Base-by-base conservation (phyloP, 1,284 basidiomycete genomes). In the Boletus smithii region DNA sequence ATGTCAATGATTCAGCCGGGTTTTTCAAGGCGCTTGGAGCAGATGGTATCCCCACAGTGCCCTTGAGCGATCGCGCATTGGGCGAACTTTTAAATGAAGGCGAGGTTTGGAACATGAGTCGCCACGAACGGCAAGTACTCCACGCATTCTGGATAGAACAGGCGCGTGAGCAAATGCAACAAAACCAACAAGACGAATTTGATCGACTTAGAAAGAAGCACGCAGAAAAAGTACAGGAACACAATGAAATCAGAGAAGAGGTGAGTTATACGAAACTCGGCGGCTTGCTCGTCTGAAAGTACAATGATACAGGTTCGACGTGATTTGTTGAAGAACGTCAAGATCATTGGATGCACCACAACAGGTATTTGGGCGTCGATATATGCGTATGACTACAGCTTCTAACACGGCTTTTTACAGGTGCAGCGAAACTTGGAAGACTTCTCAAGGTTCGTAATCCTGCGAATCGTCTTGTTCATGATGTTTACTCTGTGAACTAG, bases 341-440 rank as follows among this genome's bases (percentile, higher is more conserved):
- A 85, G 53, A 74, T 88, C 16, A 76, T 88, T 42, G 86, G 81
- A 9, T 85, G 83, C 50, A 88, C 85, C 0, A 88, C 85, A 0
- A 87, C 80, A 11, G 78, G 79, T 74, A 50, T 31, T 55, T 49
- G 17, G 10, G 1, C 11, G 14, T 38, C 8, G 44, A n/a, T 24
- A 2, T 23, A 14, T 22, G n/a, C 14, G n/a, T n/a, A 3, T 5
- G 14, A 33, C 26, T n/a, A 5, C 11, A 23, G 30, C 13, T n/a
- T 16, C 36, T 50, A 39, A 48, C n/a, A 9, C 20, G 40, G 39
- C 44, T 35, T 7, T 34, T 13, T 14, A 27, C 48, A 83, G 84
- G 84, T 36, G 84, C 85, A 2, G 84, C 85, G 0, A 85, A 82
- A 51, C 64, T 86, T 5, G 71, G 74, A 0, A 70, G 72, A 0